These are phyloP conservation scores for Agrocybe pediades DNA, from an alignment of 768 basidiomycete genomes.

Conservation along the genomic window DNA sequence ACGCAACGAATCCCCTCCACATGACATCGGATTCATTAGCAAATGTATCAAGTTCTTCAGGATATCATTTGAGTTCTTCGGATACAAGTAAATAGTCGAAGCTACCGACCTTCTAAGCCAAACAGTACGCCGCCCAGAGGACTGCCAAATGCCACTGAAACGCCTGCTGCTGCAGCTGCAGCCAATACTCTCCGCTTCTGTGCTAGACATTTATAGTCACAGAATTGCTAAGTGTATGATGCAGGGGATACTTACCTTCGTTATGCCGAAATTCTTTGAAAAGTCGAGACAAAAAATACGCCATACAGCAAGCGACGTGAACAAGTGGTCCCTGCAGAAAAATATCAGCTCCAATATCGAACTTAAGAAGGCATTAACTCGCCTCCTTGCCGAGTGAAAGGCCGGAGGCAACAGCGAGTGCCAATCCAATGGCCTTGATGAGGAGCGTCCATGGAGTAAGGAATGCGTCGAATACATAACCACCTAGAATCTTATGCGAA, in stretches of 20 bases:
- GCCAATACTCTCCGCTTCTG: constrained; percentile 82
- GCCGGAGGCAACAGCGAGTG: constrained; percentile 83
- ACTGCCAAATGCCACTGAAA: constrained; percentile 88
- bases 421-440: constrained; percentile 82
- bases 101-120: constrained; percentile 64
- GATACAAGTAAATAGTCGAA: neutral
- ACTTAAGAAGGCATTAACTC: constrained; percentile 14
- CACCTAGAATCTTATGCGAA: constrained; percentile 80
- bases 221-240: neutral
- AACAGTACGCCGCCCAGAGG: constrained; percentile 87
- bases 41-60: constrained; percentile 62
- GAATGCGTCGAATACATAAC: constrained; percentile 86
- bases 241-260: constrained; percentile 53
- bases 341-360: neutral
- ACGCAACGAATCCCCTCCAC: constrained; percentile 89
- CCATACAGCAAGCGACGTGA: constrained; percentile 84
- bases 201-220: constrained; percentile 37
- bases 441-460: constrained; percentile 85
- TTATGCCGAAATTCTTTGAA: constrained; percentile 76
- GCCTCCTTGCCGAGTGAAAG: constrained; percentile 87
- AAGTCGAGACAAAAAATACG: constrained; percentile 63
- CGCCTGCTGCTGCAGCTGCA: constrained; percentile 83
- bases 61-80: neutral
- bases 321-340: constrained; percentile 71
- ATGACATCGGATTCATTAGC: constrained; percentile 75